Conservation (phyloP, 2,329 filamentous ascomycete genomes). For the Pyrenophora graminea region DNA sequence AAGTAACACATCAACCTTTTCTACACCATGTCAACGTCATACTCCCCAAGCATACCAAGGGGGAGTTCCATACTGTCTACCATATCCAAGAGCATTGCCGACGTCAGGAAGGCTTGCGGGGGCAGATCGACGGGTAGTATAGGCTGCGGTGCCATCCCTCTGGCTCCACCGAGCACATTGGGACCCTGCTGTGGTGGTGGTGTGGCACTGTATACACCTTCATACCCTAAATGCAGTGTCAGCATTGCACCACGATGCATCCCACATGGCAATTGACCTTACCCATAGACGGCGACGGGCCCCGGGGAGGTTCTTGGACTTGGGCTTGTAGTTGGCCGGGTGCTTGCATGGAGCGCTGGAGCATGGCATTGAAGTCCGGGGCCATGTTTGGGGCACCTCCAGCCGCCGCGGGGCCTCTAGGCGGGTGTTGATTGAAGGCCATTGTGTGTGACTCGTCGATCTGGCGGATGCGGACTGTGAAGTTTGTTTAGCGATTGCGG, state of each 20-base stretch:
- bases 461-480: slow-evolving; percentile 5
- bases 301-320: slow-evolving; percentile 28
- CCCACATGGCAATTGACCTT: slow-evolving; percentile 8
- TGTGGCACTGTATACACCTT: slow-evolving; percentile 45
- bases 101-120: slow-evolving; percentile 98
- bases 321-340: slow-evolving; percentile 29
- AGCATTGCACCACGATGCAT: slow-evolving; percentile 16
- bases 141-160: slow-evolving; percentile 27
- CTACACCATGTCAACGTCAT: slow-evolving; percentile 54
- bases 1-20: slow-evolving; percentile 90
- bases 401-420: slow-evolving; percentile 36
- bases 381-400: slow-evolving; percentile 36
- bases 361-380: slow-evolving; percentile 44
- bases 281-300: slow-evolving; percentile 35
- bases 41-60: slow-evolving; percentile 5
- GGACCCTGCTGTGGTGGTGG: slow-evolving; percentile 57
- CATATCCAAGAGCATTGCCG: slow-evolving; percentile 90
- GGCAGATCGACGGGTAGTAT: slow-evolving; percentile 58
- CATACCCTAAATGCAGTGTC: slow-evolving; percentile 34
- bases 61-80: slow-evolving; percentile 74
- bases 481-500: slow-evolving; percentile 26
- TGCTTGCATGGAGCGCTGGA: slow-evolving; percentile 42
- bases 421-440: slow-evolving; percentile 36
- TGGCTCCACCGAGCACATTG: slow-evolving; percentile 36
- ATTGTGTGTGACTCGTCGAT: slow-evolving; percentile 19